Evolutionary conservation across 2,329 filamentous ascomycete species (phyloP).

Genomic region (Colletotrichum sansevieriae): DNA sequence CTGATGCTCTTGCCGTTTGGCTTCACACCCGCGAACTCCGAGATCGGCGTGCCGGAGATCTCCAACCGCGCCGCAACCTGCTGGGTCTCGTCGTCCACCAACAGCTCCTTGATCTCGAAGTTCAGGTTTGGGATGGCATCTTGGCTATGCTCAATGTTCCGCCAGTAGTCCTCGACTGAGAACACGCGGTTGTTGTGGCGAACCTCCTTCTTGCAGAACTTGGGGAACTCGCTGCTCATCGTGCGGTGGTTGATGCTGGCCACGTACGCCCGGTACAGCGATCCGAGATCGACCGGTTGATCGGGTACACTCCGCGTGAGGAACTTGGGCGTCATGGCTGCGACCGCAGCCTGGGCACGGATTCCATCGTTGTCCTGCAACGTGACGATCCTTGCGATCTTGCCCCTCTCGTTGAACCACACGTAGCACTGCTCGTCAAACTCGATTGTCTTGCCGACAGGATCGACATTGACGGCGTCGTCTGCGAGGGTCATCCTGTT

Average conservation of each 20-base stretch:
- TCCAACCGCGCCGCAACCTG: conserved; percentile 49
- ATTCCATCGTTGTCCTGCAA: conserved; percentile 40
- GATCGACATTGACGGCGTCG: background rate
- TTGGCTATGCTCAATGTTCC: conserved; percentile 48
- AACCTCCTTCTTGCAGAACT: conserved; percentile 46
- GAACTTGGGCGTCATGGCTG: conserved; percentile 29
- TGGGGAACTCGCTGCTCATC: conserved; percentile 45
- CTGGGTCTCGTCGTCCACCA: conserved; percentile 50
- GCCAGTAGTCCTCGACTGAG: conserved; percentile 45
- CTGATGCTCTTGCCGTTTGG: conserved; percentile 47
- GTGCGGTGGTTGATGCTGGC: conserved; percentile 49
- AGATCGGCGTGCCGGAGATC: conserved; percentile 49
- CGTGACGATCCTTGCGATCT: conserved; percentile 34
- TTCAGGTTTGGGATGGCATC: conserved; percentile 47
- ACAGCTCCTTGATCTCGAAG: conserved; percentile 46
- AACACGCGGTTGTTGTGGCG: conserved; percentile 49
- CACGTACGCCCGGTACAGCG: conserved; percentile 49
- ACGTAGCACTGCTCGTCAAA: conserved; percentile 39
- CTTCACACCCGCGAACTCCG: conserved; percentile 46
- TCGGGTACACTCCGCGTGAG: conserved; percentile 19
- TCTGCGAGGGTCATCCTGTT: conserved; percentile 28
- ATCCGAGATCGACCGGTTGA: conserved; percentile 18
- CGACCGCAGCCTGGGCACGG: conserved; percentile 22
- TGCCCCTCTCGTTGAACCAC: conserved; percentile 38
- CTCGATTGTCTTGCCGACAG: conserved; percentile 19